Evolutionary conservation across 208 protist species (phyloP), one percentile per base, ranked within the genome.

Genomic region (Naegleria lovaniensis): DNA sequence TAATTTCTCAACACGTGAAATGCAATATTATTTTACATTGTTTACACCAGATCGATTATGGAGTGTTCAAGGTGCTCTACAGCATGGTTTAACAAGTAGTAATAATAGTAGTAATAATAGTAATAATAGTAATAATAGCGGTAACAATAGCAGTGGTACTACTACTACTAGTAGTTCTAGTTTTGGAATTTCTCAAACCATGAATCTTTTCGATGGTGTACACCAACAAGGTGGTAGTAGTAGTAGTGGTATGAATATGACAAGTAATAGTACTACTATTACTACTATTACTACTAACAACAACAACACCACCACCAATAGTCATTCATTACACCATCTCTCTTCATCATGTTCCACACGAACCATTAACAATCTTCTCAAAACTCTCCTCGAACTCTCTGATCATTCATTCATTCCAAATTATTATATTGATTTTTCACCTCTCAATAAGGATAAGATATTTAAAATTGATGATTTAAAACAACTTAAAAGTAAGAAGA

Each of bases 11-110:
- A 9, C 51, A 67, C 19, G 19, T 25, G 85, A 89, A 40, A 67
- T 89, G 36, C 85, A 89, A 89, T n/a, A 67, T 22, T 89, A 43
- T 40, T 89, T 89, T 89, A 36, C n/a, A 36, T 67, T 89, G 29
- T 58, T 88, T 29, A 67, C 55, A 67, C 55, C 55, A 22, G 55
- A 67, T 29, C 11, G 55, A 67, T 67, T 67, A 13, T 29, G 22
- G 11, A 67, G 2, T 67, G 19, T 67, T n/a, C n/a, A n/a, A n/a
- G n/a, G n/a, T n/a, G n/a, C n/a, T n/a, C n/a, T n/a, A n/a, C n/a
- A n/a, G n/a, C n/a, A 13, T 67, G 55, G 55, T 67, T 29, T 15
- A 29, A n/a, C n/a, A n/a, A 19, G 22, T 29, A 67, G 55, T 67
- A 7, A 7, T 48, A 48, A 7, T 48, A 7, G 43, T 48, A 7